phyloP scores from a whole-genome alignment of 805 yeast species.

The Ogataea neopini region DNA sequence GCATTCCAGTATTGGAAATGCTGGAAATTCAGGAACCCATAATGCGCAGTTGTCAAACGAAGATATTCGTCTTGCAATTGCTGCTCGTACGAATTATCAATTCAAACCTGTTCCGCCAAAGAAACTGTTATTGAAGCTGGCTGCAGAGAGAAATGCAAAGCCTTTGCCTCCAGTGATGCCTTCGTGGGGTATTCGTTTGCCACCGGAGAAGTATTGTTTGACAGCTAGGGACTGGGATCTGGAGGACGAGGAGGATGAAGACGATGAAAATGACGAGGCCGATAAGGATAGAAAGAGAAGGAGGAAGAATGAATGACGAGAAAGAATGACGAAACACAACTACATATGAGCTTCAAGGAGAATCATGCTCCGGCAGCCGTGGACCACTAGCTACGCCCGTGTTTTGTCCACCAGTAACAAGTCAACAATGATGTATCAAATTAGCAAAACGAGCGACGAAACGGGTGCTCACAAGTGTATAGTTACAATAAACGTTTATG shows the following conservation, averaged over 20 bases:
- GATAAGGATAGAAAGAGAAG: constrained; percentile 10
- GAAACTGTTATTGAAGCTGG: constrained; percentile 85
- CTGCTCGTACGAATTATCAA: constrained; percentile 92
- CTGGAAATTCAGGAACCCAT: constrained; percentile 39
- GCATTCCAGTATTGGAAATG: constrained; percentile 40
- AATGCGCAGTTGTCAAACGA: constrained; percentile 69
- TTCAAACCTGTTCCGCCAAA: constrained; percentile 96
- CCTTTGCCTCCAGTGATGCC: constrained; percentile 91
- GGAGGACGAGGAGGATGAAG: constrained; percentile 47
- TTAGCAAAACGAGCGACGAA: no score
- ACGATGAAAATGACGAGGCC: constrained; percentile 3
- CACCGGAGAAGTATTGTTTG: constrained; percentile 96
- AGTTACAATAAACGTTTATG: no score
- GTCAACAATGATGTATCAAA: no score
- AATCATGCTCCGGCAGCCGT: no score
- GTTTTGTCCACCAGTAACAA: no score
- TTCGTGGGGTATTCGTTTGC: constrained; percentile 87
- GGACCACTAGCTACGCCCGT: no score
- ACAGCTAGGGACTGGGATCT: constrained; percentile 79
- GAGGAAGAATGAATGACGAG: constrained; percentile 1
- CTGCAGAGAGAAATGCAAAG: constrained; percentile 87
- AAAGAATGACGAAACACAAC: no score
- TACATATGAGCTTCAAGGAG: no score
- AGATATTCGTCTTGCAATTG: constrained; percentile 88
- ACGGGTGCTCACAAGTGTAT: no score